Base-by-base conservation (phyloP, 495 filamentous ascomycete species). In the Aspergillus leporis region DNA sequence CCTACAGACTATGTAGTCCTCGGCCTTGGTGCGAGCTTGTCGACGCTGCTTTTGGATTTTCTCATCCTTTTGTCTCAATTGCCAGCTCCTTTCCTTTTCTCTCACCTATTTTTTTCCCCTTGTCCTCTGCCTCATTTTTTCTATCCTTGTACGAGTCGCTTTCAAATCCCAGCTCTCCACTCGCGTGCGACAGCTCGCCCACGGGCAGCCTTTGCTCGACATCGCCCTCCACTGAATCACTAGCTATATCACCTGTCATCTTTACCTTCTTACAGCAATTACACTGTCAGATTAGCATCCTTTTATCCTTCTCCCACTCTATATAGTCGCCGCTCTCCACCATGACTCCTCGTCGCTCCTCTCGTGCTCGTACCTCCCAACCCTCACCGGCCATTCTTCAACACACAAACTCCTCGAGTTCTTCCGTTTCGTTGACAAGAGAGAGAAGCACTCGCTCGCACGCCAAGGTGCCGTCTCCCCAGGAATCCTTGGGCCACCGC, bases 341-440 rank as follows among this genome's bases (percentile, higher is more conserved):
- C 65, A 83, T 83, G 77, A 88, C 90, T 66, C 89, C 92, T 66
- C 88, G 94, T 72, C 91, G 94, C 71, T 96, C 92, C 51, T 94
- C 93, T 66, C 87, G 94, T 75, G 90, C 92, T 77, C 91, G 92
- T 72, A 85, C 84, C 61, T 85, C 88, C 60, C 90, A 94, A 75
- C 86, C 90, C 58, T 82, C 85, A 64, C 78, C 82, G 63, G 80
- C 80, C 58, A 73, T 80, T 55, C 85, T 87, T 45, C 87, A 91
- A 56, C 86, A 90, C 68, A 82, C 80, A 68, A 80, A 80, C 67
- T 93, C 92, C 41, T 91, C 92, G 21, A 86, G 84, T 51, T 89
- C 93, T 53, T 93, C 92, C 14, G 81, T 76, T 55, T 88, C 88
- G 22, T 82, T 85, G 41, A 78, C 72, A 61, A 83, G 90, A 59